These are phyloP conservation scores for Ceriops tagal DNA, from an alignment of 345 rosid genomes.

Conservation along the genomic window DNA sequence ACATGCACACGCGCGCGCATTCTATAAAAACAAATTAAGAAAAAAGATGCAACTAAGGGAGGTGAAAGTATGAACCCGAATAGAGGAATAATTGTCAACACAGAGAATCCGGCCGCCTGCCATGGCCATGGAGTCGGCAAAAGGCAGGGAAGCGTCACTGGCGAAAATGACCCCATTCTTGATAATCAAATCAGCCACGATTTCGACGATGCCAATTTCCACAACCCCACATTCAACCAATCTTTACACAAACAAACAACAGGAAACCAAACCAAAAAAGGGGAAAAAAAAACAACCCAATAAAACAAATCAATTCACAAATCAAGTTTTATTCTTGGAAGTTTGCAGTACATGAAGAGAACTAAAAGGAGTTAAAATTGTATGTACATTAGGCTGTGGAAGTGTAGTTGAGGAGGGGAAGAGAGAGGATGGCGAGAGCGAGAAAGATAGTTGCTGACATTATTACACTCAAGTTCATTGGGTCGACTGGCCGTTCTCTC, in stretches of 20 bases:
- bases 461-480: too few species aligned
- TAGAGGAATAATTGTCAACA: constrained; percentile 58
- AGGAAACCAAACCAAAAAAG: not conserved
- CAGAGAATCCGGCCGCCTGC: constrained; percentile 64
- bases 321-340: too few species aligned
- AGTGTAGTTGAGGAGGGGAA: too few species aligned
- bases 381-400: too few species aligned
- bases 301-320: too few species aligned
- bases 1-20: not conserved
- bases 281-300: not conserved
- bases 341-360: too few species aligned
- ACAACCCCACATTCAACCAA: constrained; percentile 45
- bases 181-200: constrained; percentile 56
- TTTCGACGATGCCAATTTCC: constrained; percentile 22
- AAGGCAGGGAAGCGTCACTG: constrained; percentile 54
- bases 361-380: too few species aligned
- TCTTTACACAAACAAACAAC: constrained; percentile 21
- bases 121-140: constrained; percentile 78
- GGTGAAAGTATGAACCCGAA: constrained; percentile 42
- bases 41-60: not conserved
- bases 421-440: too few species aligned
- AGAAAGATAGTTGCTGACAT: too few species aligned
- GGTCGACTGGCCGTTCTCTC: too few species aligned
- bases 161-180: constrained; percentile 80
- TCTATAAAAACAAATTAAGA: not conserved